Conservation (phyloP, 2,329 filamentous ascomycete species). For the Parastagonospora avenae region DNA sequence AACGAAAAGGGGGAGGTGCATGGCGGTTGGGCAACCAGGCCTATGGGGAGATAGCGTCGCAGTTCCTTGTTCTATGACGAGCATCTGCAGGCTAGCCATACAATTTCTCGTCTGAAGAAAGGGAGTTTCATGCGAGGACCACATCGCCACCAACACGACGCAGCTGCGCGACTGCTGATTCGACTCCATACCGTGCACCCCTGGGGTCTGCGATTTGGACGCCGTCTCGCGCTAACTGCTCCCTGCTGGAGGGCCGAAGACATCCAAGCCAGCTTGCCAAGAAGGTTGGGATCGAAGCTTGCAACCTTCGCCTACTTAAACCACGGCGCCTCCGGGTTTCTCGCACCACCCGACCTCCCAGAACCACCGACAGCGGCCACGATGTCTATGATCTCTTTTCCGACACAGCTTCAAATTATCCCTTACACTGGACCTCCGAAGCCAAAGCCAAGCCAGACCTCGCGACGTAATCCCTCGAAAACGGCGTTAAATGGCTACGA, state of each 20-base stretch:
- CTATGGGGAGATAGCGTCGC: conserved; percentile 3
- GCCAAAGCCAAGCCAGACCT: conserved; percentile 4
- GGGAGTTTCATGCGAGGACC: conserved; percentile 5
- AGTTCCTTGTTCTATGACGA: conserved; percentile 3
- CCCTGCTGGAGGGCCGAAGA: conserved; percentile 1
- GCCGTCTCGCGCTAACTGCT: conserved; percentile 4
- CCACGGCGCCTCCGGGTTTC: conserved; percentile 2
- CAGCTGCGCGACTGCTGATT: conserved; percentile 6
- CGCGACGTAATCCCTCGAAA: conserved; percentile 4
- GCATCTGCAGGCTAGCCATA: conserved; percentile 1
- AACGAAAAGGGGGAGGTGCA: conserved; percentile 4
- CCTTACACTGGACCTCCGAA: conserved; percentile 5
- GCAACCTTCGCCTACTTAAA: conserved; percentile 12
- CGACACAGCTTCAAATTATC: conserved; percentile 6
- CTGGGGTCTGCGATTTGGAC: conserved; percentile 9
- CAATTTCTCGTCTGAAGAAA: conserved; percentile 3
- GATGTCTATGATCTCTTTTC: conserved; percentile 7
- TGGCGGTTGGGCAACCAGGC: conserved; percentile 4
- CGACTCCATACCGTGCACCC: conserved; percentile 2
- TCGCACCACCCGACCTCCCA: conserved; percentile 3
- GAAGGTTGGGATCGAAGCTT: conserved; percentile 2
- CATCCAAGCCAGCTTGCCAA: conserved; percentile 7
- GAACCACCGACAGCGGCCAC: conserved; percentile 2
- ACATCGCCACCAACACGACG: conserved; percentile 7
- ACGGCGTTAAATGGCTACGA: conserved; percentile 2